Conservation (phyloP, 805 yeast species). For the Saccharomyces jurei region DNA sequence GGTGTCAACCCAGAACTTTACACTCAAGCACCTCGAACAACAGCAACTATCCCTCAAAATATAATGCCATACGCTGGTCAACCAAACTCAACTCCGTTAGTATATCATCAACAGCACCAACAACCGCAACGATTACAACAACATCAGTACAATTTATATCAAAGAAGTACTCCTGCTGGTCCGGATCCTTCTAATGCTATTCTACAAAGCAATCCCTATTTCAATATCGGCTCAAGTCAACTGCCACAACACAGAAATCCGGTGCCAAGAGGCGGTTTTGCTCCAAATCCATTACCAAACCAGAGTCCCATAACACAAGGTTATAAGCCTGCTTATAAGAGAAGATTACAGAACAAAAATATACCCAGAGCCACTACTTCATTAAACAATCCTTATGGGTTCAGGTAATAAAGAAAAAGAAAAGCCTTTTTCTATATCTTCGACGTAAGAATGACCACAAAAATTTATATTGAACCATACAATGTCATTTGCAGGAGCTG, state of each 20-base stretch:
- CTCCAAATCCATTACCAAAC: constrained; percentile 2
- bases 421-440: neutral
- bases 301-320: constrained; percentile 11
- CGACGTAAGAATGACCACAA: neutral
- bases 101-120: constrained; percentile 13
- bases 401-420: constrained; percentile 20
- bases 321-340: constrained; percentile 36
- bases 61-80: constrained; percentile 5
- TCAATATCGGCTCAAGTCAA: constrained; percentile 13
- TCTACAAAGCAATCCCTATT: constrained; percentile 44
- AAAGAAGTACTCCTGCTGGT: constrained; percentile 10
- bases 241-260: neutral
- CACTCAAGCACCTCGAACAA: constrained; percentile 7
- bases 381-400: constrained; percentile 40
- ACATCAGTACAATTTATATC: constrained; percentile 6
- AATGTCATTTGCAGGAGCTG: neutral
- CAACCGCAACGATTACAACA: constrained; percentile 18
- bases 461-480: neutral
- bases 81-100: constrained; percentile 15
- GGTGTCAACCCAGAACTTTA: constrained; percentile 56
- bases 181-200: constrained; percentile 35
- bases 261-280: constrained; percentile 1
- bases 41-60: constrained; percentile 3
- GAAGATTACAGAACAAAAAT: constrained; percentile 28
- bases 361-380: constrained; percentile 38